phyloP scores from a whole-genome alignment of 75 land plant species.

The Pinus tabuliformis region DNA sequence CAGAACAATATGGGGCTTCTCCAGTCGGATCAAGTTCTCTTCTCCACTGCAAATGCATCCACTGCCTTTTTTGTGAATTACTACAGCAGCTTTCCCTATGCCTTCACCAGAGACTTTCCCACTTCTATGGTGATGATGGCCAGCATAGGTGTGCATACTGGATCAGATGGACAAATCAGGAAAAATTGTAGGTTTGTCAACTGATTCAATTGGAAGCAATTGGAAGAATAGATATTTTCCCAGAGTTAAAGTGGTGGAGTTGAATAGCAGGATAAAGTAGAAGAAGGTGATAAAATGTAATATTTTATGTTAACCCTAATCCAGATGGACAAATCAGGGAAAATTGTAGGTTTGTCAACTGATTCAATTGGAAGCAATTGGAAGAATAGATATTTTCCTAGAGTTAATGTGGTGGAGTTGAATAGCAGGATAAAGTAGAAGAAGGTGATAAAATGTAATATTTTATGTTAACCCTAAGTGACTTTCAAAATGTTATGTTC shows the following conservation, averaged over 20 bases:
- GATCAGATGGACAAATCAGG: slow-evolving; percentile 49
- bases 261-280: no score
- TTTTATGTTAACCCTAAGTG: no score
- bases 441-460: no score
- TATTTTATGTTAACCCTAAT: no score
- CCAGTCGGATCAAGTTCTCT: slow-evolving; percentile 29
- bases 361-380: no score
- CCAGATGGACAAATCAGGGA: slow-evolving; percentile 47
- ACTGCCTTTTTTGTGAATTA: slow-evolving; percentile 22
- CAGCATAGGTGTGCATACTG: slow-evolving; percentile 45
- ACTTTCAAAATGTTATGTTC: no score
- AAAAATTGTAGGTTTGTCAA: slow-evolving; percentile 58
- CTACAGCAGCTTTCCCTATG: slow-evolving; percentile 21
- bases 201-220: neutral
- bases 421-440: no score
- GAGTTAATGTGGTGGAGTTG: no score
- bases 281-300: no score
- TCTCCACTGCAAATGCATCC: slow-evolving; percentile 8
- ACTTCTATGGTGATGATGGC: slow-evolving; percentile 71
- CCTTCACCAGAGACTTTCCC: slow-evolving; percentile 44
- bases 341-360: slow-evolving; percentile 59
- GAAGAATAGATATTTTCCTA: no score
- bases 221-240: no score
- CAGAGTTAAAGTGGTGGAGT: no score
- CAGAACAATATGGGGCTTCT: slow-evolving; percentile 16